phyloP scores from a whole-genome alignment of 306 rosid genomes.

The Hylodesmum podocarpum region DNA sequence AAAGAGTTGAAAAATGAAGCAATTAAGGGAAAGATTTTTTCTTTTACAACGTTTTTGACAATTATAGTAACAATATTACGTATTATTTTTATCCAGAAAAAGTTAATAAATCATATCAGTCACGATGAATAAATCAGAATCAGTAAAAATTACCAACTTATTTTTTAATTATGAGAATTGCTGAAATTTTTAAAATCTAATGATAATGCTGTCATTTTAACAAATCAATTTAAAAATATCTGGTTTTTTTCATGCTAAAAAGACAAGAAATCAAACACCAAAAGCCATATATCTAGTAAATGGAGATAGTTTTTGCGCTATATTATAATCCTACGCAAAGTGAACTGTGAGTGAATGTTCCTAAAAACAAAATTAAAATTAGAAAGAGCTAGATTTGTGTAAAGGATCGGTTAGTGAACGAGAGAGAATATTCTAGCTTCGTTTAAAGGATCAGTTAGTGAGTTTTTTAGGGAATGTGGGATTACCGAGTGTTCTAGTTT shows the following conservation, averaged over 20 bases:
- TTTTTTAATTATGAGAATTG: too few species aligned
- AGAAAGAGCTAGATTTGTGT: not conserved
- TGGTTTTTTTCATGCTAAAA: not conserved
- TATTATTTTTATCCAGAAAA: too few species aligned
- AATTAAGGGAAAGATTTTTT: not conserved
- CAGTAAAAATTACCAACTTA: not conserved
- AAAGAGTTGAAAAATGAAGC: not conserved
- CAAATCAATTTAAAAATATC: too few species aligned
- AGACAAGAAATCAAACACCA: not conserved
- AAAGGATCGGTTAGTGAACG: not conserved
- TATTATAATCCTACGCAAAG: too few species aligned
- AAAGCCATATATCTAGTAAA: not conserved
- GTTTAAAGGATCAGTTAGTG: not conserved
- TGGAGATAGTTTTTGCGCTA: not conserved
- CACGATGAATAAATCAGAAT: not conserved
- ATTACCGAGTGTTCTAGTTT: too few species aligned
- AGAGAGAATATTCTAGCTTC: not conserved
- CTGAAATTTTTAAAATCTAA: not conserved
- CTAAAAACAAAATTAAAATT: too few species aligned
- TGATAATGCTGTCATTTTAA: not conserved
- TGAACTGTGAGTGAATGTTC: too few species aligned
- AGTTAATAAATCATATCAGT: too few species aligned
- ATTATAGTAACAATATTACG: too few species aligned
- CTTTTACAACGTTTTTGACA: too few species aligned
- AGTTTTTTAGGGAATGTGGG: too few species aligned